Conservation (phyloP, 2,329 filamentous ascomycete species). For the Colletotrichum cordylinicola region DNA sequence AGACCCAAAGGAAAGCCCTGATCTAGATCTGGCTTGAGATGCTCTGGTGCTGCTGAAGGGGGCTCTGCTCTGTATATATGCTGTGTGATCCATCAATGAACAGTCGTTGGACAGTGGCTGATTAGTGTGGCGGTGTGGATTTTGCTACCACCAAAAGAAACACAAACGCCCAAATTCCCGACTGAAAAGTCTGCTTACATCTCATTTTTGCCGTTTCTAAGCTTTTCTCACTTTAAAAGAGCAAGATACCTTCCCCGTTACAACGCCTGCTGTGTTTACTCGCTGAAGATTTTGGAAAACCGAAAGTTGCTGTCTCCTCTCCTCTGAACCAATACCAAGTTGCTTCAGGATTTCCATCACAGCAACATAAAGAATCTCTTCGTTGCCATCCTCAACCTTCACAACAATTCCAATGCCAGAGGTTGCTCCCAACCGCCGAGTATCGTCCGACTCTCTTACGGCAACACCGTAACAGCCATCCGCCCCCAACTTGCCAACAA, state of each 20-base stretch:
- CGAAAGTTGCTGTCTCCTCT: neutral
- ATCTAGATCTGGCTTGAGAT: neutral
- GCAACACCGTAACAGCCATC: neutral
- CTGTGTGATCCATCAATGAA: neutral
- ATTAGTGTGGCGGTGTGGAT: accelerated
- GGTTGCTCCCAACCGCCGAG: neutral
- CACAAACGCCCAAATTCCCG: accelerated
- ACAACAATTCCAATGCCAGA: neutral
- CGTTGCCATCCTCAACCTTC: neutral
- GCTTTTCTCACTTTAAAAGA: neutral
- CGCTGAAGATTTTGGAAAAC: neutral
- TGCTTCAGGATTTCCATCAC: neutral
- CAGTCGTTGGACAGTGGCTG: neutral
- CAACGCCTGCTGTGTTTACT: neutral
- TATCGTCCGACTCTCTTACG: accelerated
- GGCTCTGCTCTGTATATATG: neutral
- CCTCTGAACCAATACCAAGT: neutral
- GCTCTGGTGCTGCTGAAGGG: neutral
- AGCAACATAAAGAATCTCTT: neutral
- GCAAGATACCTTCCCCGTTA: neutral
- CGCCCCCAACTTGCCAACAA: neutral
- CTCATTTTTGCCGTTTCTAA: accelerated
- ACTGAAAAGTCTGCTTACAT: accelerated
- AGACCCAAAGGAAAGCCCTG: neutral
- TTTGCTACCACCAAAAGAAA: neutral